A percentile compares a stretch with the other conserved stretches of the same genome.
phyloP scores from a whole-genome alignment of 2,329 filamentous ascomycete genomes.

The Trematosphaeria pertusa region DNA sequence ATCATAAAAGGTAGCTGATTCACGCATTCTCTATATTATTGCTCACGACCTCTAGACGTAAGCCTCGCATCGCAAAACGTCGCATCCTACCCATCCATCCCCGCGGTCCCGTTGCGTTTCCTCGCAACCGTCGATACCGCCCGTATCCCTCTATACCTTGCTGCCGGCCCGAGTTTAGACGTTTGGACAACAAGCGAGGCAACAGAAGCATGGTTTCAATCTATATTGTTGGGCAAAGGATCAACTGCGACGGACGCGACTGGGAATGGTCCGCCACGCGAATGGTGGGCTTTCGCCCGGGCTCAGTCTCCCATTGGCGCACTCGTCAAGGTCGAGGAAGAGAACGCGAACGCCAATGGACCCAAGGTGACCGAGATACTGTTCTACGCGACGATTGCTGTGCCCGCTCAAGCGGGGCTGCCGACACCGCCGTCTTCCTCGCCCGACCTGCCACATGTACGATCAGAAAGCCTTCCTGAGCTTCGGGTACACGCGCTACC shows the following conservation, averaged over 20 bases:
- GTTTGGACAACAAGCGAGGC: constrained; percentile 45
- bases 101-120: constrained; percentile 37
- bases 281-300: constrained; percentile 48
- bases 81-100: constrained; percentile 23
- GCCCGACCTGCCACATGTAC: constrained; percentile 18
- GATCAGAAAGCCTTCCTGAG: constrained; percentile 26
- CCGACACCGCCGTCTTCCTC: constrained; percentile 46
- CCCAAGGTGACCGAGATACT: constrained; percentile 52
- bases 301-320: constrained; percentile 51
- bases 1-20: constrained; percentile 32
- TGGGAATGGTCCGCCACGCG: constrained; percentile 9
- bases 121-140: constrained; percentile 49
- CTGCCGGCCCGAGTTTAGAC: constrained; percentile 45
- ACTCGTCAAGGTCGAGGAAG: constrained; percentile 38
- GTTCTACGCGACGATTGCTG: constrained; percentile 50
- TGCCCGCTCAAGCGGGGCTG: constrained; percentile 18
- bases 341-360: neutral
- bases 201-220: constrained; percentile 51
- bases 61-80: constrained; percentile 31
- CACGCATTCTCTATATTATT: neutral
- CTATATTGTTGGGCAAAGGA: constrained; percentile 37
- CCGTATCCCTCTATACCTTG: constrained; percentile 50
- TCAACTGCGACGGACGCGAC: constrained; percentile 3
- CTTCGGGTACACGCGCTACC: constrained; percentile 50
- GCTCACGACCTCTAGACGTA: constrained; percentile 30